Percentiles rank a stretch among this genome's conserved stretches.
These are phyloP conservation scores for Elsinoe necatrix DNA, from an alignment of 2,329 filamentous ascomycete genomes.

Conservation along the genomic window DNA sequence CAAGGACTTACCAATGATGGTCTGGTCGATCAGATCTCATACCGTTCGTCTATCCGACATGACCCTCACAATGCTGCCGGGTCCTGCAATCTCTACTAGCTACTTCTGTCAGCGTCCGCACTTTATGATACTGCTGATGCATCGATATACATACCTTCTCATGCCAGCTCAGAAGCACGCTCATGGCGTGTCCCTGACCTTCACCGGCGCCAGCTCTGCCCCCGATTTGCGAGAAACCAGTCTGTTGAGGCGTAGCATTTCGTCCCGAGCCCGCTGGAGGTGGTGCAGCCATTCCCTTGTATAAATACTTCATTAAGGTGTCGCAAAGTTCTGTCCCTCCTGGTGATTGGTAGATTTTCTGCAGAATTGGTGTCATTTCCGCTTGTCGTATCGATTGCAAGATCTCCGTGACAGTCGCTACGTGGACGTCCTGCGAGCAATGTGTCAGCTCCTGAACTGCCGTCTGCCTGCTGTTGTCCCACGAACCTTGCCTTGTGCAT, in stretches of 20 bases:
- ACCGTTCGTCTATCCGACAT: conserved; percentile 96
- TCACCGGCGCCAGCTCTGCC: conserved; percentile 48
- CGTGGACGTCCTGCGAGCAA: conserved; percentile 62
- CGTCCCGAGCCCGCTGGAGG: conserved; percentile 25
- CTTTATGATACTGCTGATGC: not conserved
- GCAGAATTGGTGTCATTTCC: conserved; percentile 85
- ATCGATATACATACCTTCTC: conserved; percentile 57
- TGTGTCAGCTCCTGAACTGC: not conserved
- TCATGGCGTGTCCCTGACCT: conserved; percentile 82
- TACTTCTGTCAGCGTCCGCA: conserved; percentile 22
- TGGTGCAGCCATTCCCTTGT: conserved; percentile 67
- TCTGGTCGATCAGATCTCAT: conserved; percentile 40
- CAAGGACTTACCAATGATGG: no score
- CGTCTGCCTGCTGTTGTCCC: not conserved
- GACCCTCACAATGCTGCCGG: conserved; percentile 79
- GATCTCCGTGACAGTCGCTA: conserved; percentile 84
- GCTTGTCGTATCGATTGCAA: conserved; percentile 92
- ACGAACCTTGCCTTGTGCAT: conserved; percentile 46
- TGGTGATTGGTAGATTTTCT: conserved; percentile 66
- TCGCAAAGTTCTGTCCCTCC: conserved; percentile 81
- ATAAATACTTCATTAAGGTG: conserved; percentile 97
- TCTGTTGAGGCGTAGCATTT: conserved; percentile 62
- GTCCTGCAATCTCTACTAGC: conserved; percentile 84
- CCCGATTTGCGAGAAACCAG: conserved; percentile 79
- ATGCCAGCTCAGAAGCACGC: conserved; percentile 94